phyloP scores from a whole-genome alignment of 345 rosid genomes.

The Corchorus capsularis region DNA sequence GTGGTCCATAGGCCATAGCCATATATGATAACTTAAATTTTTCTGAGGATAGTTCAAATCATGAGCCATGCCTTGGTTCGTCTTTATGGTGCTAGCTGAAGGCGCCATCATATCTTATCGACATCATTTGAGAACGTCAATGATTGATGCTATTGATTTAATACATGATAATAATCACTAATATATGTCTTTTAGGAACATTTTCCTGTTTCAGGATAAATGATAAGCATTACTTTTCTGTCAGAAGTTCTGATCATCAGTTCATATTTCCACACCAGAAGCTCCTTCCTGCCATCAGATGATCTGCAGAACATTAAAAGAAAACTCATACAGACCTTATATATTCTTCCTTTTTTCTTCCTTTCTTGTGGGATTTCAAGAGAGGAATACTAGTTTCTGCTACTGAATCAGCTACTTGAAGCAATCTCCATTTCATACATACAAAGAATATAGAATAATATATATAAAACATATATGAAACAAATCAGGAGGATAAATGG shows the following conservation, averaged over 20 bases:
- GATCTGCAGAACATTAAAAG: no score
- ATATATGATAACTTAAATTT: background rate
- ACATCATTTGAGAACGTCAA: background rate
- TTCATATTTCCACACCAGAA: background rate
- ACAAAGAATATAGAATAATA: background rate
- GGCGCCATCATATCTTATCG: background rate
- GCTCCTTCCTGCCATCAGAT: background rate
- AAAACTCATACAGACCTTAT: no score
- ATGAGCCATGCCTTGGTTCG: slow-evolving; percentile 10
- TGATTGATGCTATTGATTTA: background rate
- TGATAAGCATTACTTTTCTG: background rate
- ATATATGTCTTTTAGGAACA: background rate
- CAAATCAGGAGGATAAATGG: background rate
- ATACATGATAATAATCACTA: background rate
- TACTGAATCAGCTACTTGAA: background rate
- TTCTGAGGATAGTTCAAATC: slow-evolving; percentile 6
- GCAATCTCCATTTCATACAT: slow-evolving; percentile 1
- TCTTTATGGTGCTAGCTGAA: background rate
- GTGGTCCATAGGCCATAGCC: background rate
- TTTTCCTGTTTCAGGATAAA: background rate
- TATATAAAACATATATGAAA: background rate
- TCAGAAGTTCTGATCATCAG: background rate
- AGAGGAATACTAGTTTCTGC: background rate
- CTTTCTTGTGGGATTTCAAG: background rate
- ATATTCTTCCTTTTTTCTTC: background rate